Evolutionary conservation across 306 rosid species (phyloP).

Genomic region (Lupinus albus): DNA sequence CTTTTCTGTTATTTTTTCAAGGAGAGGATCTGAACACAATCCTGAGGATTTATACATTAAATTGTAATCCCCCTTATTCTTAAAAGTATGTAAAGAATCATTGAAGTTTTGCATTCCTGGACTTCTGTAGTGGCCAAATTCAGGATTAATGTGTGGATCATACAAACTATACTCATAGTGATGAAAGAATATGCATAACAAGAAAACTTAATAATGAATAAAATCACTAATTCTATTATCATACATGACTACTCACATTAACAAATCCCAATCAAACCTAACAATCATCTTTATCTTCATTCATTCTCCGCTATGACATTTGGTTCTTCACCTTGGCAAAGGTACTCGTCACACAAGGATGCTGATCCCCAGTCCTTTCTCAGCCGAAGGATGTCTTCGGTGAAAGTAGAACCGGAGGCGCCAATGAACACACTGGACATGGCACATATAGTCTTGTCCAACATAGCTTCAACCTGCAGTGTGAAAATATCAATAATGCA

Average conservation of each 20-base stretch:
- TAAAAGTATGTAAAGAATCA: too few relatives aligned
- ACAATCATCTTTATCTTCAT: constrained; percentile 45
- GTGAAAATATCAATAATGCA: constrained; percentile 34
- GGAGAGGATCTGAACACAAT: too few relatives aligned
- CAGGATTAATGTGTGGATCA: constrained; percentile 28
- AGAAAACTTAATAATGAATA: constrained; percentile 35
- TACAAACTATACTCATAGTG: constrained; percentile 36
- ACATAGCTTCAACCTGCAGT: constrained; percentile 92
- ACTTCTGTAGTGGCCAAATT: constrained; percentile 29
- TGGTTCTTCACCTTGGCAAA: constrained; percentile 93
- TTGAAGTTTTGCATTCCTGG: too few relatives aligned
- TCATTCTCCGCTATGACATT: constrained; percentile 75
- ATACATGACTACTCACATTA: constrained; percentile 40
- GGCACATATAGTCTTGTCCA: constrained; percentile 97
- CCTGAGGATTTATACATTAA: neutral
- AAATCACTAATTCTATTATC: constrained; percentile 42
- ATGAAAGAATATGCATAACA: constrained; percentile 44
- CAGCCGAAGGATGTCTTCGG: constrained; percentile 88
- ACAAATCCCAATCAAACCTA: constrained; percentile 37
- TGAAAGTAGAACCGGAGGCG: constrained; percentile 95
- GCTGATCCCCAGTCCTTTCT: constrained; percentile 90
- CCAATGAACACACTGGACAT: constrained; percentile 89
- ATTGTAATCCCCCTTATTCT: neutral
- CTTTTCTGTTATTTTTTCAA: too few relatives aligned
- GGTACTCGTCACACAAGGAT: constrained; percentile 86